A percentile compares a stretch with the other conserved stretches of the same genome.
These are phyloP conservation scores for Pythium aphanidermatum DNA, from an alignment of 352 stramenopile species.

Conservation along the genomic window DNA sequence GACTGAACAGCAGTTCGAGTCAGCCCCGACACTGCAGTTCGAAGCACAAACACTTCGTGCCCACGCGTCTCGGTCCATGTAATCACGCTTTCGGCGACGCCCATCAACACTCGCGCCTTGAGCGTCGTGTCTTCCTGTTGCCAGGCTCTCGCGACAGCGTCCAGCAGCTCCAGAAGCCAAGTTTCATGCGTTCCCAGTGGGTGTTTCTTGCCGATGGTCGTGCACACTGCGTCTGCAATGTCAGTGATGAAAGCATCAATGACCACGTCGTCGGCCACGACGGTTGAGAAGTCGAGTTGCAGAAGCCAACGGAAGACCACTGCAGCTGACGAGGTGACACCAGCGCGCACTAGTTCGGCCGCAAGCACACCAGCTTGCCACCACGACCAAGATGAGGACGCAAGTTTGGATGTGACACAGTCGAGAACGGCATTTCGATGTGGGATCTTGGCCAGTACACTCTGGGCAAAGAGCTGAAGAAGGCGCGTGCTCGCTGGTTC, in stretches of 20 bases:
- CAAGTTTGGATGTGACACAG: background rate
- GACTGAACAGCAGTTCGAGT: background rate
- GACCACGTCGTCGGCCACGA: background rate
- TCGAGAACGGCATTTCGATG: conserved; percentile 1
- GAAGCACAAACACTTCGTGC: background rate
- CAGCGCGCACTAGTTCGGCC: conserved; percentile 1
- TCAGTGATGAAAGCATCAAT: conserved; percentile 4
- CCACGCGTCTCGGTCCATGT: background rate
- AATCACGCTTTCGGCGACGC: background rate
- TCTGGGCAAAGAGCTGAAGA: background rate
- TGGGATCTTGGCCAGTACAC: conserved; percentile 4
- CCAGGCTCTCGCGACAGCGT: background rate
- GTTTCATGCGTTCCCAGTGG: conserved; percentile 10
- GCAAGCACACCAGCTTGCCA: conserved; percentile 5
- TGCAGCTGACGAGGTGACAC: background rate
- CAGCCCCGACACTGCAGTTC: background rate
- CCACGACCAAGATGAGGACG: background rate
- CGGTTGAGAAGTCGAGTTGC: conserved; percentile 4
- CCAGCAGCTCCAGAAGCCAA: conserved; percentile 13
- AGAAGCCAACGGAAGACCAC: conserved; percentile 8
- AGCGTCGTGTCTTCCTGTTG: background rate
- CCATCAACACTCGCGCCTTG: conserved; percentile 5
- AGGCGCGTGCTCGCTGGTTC: background rate
- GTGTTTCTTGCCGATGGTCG: conserved; percentile 1
- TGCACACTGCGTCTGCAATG: conserved; percentile 3